Base-by-base conservation (phyloP, 192 early-diverging fungal genomes). In the Gamsiella multidivaricata region DNA sequence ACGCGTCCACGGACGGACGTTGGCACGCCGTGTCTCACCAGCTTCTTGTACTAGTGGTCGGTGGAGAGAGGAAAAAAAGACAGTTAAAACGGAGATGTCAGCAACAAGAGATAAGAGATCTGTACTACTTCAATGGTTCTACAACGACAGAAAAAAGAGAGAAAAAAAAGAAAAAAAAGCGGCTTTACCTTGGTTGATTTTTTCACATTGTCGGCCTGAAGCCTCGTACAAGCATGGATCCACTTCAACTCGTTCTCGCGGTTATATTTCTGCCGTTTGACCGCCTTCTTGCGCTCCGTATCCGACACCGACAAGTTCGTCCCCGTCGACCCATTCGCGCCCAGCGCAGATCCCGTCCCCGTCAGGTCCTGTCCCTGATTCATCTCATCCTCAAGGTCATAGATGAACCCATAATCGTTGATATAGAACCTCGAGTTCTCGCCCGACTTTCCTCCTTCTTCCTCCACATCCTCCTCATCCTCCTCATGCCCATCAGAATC, bases 21-120 rank as follows among this genome's bases (percentile, higher is more conserved):
- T 4, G 94, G 94, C 31, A 94, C 83, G 26, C 94, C 94, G 5
- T 55, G 66, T 28, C 90, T 67, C 39, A 88, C 88, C 26, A 95
- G 61, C 70, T 90, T 88, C 79, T 94, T 94, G 59, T 92, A 83
- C 74, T 91, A 80, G 57, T 39, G 37, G 12, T 5, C 5, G 12
- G 37, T 9, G 5, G 37, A 39, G 7, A 39, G 20, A 22, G 15
- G n/a, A 61, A 12, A n/a, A 43, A 39, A 36, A 29, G 18, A 54
- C 1, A n/a, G n/a, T 34, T 11, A 37, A 34, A 42, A 61, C 1
- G 29, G 25, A 8, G 20, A 46, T 12, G n/a, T n/a, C n/a, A n/a
- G 17, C 6, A 46, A 46, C 9, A 46, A n/a, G 17, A 46, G 17
- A 46, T 18, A 46, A 46, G 17, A 10, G 6, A 29, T 14, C 23